Conservation (phyloP, 306 rosid genomes). For the Pyrus bretschneideri region DNA sequence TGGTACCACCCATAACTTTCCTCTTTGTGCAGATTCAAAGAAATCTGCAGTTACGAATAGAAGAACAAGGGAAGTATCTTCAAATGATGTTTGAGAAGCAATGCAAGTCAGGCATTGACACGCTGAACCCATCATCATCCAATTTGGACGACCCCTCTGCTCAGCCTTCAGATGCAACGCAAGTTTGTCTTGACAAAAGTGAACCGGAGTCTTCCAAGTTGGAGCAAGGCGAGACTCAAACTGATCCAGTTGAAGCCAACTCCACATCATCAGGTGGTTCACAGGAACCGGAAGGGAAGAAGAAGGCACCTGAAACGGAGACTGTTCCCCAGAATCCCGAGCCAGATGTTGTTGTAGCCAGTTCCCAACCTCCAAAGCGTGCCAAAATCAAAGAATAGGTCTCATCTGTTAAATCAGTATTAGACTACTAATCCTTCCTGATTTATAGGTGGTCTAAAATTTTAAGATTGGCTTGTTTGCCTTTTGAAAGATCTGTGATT, state of each 20-base stretch:
- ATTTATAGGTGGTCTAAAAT: slow-evolving; percentile 18
- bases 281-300: slow-evolving; percentile 26
- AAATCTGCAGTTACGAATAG: slow-evolving; percentile 90
- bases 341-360: slow-evolving; percentile 34
- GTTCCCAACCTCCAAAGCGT: slow-evolving; percentile 52
- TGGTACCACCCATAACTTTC: neutral
- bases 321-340: slow-evolving; percentile 26
- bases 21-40: slow-evolving; percentile 61
- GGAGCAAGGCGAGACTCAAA: slow-evolving; percentile 23
- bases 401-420: slow-evolving; percentile 36
- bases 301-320: slow-evolving; percentile 33
- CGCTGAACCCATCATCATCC: slow-evolving; percentile 26
- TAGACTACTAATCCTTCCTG: slow-evolving; percentile 29
- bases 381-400: slow-evolving; percentile 44
- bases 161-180: slow-evolving; percentile 32
- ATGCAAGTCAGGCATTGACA: slow-evolving; percentile 36
- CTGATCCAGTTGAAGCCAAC: slow-evolving; percentile 30
- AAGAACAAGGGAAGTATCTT: slow-evolving; percentile 92
- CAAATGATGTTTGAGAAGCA: slow-evolving; percentile 98
- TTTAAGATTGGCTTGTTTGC: slow-evolving; percentile 22
- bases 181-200: slow-evolving; percentile 43
- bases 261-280: slow-evolving; percentile 24
- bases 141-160: slow-evolving; percentile 39
- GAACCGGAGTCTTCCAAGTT: slow-evolving; percentile 44
- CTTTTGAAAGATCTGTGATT: slow-evolving; percentile 26